These are phyloP conservation scores for Amauroascus niger DNA, from an alignment of 2,329 filamentous ascomycete genomes.

Conservation along the genomic window DNA sequence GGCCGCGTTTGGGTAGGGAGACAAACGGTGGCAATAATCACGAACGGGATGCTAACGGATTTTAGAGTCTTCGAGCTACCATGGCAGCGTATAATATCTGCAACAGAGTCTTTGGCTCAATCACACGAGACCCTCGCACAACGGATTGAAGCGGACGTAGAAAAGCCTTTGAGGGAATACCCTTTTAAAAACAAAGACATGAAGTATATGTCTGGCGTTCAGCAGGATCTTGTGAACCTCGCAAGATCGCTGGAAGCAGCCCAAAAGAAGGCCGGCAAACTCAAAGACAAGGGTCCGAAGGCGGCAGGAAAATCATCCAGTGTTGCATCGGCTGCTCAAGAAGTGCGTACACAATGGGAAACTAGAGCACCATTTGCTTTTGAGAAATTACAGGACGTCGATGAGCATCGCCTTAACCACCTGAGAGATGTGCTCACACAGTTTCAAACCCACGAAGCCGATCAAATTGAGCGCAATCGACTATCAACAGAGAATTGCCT, in stretches of 20 bases:
- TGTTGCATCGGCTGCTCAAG: slow-evolving; percentile 63
- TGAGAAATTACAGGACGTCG: slow-evolving; percentile 79
- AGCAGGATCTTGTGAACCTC: slow-evolving; percentile 67
- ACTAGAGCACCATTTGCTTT: slow-evolving; percentile 91
- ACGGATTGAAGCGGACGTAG: slow-evolving; percentile 80
- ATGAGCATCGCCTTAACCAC: slow-evolving; percentile 82
- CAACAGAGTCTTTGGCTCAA: slow-evolving; percentile 68
- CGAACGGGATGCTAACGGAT: slow-evolving; percentile 10
- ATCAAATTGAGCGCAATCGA: slow-evolving; percentile 69
- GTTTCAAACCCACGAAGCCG: slow-evolving; percentile 83
- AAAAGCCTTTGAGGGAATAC: slow-evolving; percentile 70
- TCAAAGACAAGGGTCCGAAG: slow-evolving; percentile 68
- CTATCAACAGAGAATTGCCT: slow-evolving; percentile 68
- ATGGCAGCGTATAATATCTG: slow-evolving; percentile 78
- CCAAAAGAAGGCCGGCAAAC: slow-evolving; percentile 75
- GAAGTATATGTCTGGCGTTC: slow-evolving; percentile 68
- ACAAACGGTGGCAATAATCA: not conserved
- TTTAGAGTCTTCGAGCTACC: slow-evolving; percentile 75
- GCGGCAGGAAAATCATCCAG: slow-evolving; percentile 63
- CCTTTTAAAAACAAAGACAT: slow-evolving; percentile 62
- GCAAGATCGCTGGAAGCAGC: slow-evolving; percentile 78
- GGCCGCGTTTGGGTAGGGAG: slow-evolving; percentile 73
- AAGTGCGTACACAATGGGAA: slow-evolving; percentile 78
- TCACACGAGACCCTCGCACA: slow-evolving; percentile 73
- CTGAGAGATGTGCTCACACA: slow-evolving; percentile 85